Evolutionary conservation across 805 yeast species (phyloP), one percentile per base, ranked within the genome.

Genomic region (Cyberlindnera mrakii): DNA sequence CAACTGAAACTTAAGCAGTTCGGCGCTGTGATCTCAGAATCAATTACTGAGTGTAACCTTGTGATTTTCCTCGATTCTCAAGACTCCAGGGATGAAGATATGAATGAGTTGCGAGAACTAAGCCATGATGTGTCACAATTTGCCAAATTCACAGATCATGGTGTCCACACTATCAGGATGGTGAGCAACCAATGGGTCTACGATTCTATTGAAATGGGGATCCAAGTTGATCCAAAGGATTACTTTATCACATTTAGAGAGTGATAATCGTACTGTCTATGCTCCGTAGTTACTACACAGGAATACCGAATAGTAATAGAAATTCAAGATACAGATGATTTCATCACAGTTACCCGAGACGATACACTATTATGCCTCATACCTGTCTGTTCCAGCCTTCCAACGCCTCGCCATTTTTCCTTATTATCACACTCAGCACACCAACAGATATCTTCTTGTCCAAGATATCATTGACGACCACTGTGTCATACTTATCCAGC

Each of bases 21-120:
- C 39, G 81, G 77, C 19, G 85, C 79, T 1, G 61, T 58, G 3
- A 36, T 66, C 4, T 54, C 67, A 0, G 46, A 51, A 3, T 43
- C 49, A 1, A 18, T 70, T 1, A 44, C 41, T 3, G 57, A 59
- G 4, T 63, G 72, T 35, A 64, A 72, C 30, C 53, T 71, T 17
- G 63, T 78, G 6, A 62, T 80, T 23, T 23, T 23, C 9, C 7
- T 23, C 27, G 11, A 23, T 23, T 23, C 27, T 23, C 27, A 23
- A 14, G 16, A 14, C 14, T 11, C 30, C 4, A 37, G 10, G 11
- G 33, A 25, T 32, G 15, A 30, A 15, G 29, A 39, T 33, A 43
- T 48, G 3, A 37, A 25, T 5, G 27, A 23, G 27, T 10, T 23
- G 11, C 27, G 30, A 23, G 19, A 35, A 3, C 35, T 48, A 8